These are phyloP conservation scores for Suillus discolor DNA, from an alignment of 768 basidiomycete species.

Conservation along the genomic window DNA sequence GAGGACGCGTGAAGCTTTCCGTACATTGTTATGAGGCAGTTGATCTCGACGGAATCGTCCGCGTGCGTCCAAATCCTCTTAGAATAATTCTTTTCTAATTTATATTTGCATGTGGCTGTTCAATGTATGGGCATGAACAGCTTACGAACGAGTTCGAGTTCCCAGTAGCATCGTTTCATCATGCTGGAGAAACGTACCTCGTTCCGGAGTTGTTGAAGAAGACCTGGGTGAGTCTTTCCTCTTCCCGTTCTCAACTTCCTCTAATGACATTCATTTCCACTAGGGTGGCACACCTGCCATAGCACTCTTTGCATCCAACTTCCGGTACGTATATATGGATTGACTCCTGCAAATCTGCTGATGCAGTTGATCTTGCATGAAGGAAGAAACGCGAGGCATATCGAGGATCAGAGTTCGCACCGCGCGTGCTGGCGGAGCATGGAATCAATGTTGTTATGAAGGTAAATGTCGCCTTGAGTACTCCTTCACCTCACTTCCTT, in stretches of 20 bases:
- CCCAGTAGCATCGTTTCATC: constrained; percentile 75
- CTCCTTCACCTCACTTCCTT: background rate
- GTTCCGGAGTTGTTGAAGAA: constrained; percentile 77
- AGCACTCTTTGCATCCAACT: constrained; percentile 72
- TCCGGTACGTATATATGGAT: constrained; percentile 28
- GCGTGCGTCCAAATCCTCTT: constrained; percentile 39
- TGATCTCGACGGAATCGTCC: constrained; percentile 71
- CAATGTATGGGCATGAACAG: constrained; percentile 31
- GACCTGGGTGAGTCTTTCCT: constrained; percentile 49
- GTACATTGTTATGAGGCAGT: constrained; percentile 55
- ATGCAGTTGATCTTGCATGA: constrained; percentile 2
- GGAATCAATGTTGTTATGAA: constrained; percentile 78
- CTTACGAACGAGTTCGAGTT: constrained; percentile 86
- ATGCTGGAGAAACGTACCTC: constrained; percentile 81
- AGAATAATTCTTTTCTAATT: background rate
- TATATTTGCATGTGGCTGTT: background rate
- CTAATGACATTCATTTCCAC: background rate
- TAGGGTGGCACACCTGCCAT: constrained; percentile 70
- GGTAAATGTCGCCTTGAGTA: constrained; percentile 36
- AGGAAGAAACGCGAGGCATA: constrained; percentile 85
- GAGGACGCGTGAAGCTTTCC: constrained; percentile 66
- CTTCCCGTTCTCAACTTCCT: background rate
- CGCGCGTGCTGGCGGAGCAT: constrained; percentile 68
- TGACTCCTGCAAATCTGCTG: background rate
- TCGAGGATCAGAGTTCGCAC: constrained; percentile 78